Base-by-base conservation (phyloP, 2,329 filamentous ascomycete genomes). In the Hypoxylon sp. region DNA sequence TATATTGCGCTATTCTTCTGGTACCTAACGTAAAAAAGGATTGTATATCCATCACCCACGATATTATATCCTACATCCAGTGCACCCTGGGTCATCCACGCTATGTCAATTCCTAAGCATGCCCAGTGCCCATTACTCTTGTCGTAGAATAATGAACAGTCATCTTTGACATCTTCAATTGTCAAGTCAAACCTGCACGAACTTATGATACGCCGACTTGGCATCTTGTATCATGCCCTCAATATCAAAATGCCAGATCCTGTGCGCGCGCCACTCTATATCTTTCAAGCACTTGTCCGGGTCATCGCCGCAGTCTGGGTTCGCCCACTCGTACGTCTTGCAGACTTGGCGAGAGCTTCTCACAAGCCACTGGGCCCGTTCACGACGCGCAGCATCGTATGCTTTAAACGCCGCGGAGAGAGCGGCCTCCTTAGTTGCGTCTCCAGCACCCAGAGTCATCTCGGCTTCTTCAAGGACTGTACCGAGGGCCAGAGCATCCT, bases 401-500 rank as follows among this genome's bases (percentile, higher is more conserved):
- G 67, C 64, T 19, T 55, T 27, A 15, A 80, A 68, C 3, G 73
- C 76, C 0, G 61, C 65, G 3, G 11, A 17, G 7, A 45, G 16
- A 4, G 29, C 29, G 16, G 7, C 17, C 8, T n/a, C 31, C 38
- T 20, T 29, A 12, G 7, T 5, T 13, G 16, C 7, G n/a, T 23
- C 2, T 17, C n/a, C 7, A 2, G 17, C 7, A n/a, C 9, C 4
- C 3, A 9, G 2, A 9, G n/a, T 2, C 1, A 16, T 11, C 11
- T 6, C 15, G 1, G 16, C 7, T 40, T 29, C 19, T 12, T 27
- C 21, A 3, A 38, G 23, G 2, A 76, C 41, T 4, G 67, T 62
- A 7, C 70, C 68, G 27, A 81, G 68, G 0, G 76, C 64, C 26
- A 76, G 67, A 0, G 73, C 73, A 50, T 82, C 79, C 58, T 82